Evolutionary conservation across 768 basidiomycete genomes (phyloP).

Genomic region (Tylopilus sp.): DNA sequence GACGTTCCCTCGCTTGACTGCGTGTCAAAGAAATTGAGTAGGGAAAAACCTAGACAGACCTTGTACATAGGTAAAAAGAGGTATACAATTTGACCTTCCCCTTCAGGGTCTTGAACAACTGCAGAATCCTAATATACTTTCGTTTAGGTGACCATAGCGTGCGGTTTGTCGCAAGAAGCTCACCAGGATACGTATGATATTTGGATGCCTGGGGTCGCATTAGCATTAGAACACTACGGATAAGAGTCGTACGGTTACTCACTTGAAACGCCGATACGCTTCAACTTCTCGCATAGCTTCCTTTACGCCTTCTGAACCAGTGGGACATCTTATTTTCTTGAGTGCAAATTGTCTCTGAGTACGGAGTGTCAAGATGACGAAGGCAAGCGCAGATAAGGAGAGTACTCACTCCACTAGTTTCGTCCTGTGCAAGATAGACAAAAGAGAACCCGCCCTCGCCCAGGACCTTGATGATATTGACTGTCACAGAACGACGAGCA

Average conservation of each 20-base stretch:
- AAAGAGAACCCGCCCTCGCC: slow-evolving; percentile 97
- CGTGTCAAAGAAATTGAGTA: background rate
- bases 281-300: slow-evolving; percentile 89
- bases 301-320: slow-evolving; percentile 82
- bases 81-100: slow-evolving; percentile 93
- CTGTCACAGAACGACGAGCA: slow-evolving; percentile 34
- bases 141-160: background rate
- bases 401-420: slow-evolving; percentile 69
- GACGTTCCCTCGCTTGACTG: slow-evolving; percentile 78
- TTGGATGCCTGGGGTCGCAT: slow-evolving; percentile 66
- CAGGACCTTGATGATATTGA: slow-evolving; percentile 87
- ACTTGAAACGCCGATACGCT: slow-evolving; percentile 94
- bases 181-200: slow-evolving; percentile 93
- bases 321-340: slow-evolving; percentile 95
- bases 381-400: slow-evolving; percentile 2
- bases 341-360: slow-evolving; percentile 84
- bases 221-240: background rate
- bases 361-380: background rate
- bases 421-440: slow-evolving; percentile 85
- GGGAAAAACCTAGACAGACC: slow-evolving; percentile 39
- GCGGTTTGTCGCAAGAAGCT: slow-evolving; percentile 15
- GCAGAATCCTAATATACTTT: slow-evolving; percentile 70
- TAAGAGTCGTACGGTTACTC: slow-evolving; percentile 28
- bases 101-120: slow-evolving; percentile 89
- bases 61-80: slow-evolving; percentile 94